phyloP scores from a whole-genome alignment of 2,329 filamentous ascomycete genomes.

The Ambrosiella xylebori region DNA sequence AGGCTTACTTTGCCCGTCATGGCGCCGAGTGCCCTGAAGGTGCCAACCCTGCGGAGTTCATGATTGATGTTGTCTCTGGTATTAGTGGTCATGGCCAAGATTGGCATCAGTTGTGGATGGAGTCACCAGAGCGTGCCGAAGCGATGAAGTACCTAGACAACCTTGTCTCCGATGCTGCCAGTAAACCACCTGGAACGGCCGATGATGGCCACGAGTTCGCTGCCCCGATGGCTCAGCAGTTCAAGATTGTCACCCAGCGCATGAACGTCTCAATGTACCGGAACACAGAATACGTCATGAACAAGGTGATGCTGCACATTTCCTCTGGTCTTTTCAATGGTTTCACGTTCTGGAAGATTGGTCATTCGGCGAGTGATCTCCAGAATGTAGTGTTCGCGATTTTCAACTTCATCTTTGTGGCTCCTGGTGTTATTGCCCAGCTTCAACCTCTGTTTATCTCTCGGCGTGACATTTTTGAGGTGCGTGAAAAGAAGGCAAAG shows the following conservation, averaged over 20 bases:
- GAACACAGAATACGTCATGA: constrained; percentile 49
- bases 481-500: constrained; percentile 42
- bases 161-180: constrained; percentile 38
- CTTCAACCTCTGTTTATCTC: constrained; percentile 41
- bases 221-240: constrained; percentile 44
- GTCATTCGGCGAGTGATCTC: constrained; percentile 30
- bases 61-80: constrained; percentile 47
- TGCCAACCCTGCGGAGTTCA: constrained; percentile 60
- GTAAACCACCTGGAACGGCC: constrained; percentile 24
- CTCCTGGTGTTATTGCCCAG: constrained; percentile 39
- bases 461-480: constrained; percentile 39
- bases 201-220: constrained; percentile 53
- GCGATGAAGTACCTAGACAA: constrained; percentile 45
- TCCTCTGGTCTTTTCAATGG: constrained; percentile 40
- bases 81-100: constrained; percentile 36
- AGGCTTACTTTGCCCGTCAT: constrained; percentile 45
- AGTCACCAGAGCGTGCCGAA: constrained; percentile 40
- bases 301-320: constrained; percentile 42
- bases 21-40: constrained; percentile 44
- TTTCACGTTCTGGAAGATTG: constrained; percentile 44
- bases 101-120: constrained; percentile 54
- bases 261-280: constrained; percentile 45
- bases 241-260: constrained; percentile 45
- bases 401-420: constrained; percentile 47
- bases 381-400: constrained; percentile 41